These are phyloP conservation scores for Petunia axillaris DNA, from an alignment of 257 asterid genomes.

Conservation along the genomic window DNA sequence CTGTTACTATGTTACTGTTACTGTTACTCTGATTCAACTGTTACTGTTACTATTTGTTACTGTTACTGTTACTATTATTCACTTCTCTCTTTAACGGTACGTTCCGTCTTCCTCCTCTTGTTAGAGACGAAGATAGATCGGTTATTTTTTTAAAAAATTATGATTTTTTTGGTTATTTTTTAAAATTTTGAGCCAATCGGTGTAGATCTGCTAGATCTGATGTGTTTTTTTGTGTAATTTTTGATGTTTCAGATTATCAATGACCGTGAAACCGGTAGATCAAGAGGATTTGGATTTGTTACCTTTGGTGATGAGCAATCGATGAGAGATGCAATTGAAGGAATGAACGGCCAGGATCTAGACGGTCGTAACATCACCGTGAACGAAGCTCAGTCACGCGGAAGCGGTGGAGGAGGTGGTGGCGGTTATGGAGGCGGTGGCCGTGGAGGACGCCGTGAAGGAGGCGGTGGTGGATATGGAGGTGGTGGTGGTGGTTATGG, in stretches of 20 bases:
- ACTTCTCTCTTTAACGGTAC: conserved; percentile 61
- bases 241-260: conserved; percentile 54
- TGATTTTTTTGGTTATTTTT: no score
- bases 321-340: conserved; percentile 76
- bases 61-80: conserved; percentile 41
- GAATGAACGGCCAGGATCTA: conserved; percentile 78
- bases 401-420: conserved; percentile 52
- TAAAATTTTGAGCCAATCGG: no score
- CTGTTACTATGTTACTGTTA: conserved; percentile 49
- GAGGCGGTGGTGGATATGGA: conserved; percentile 24
- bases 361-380: conserved; percentile 92
- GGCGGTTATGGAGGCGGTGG: conserved; percentile 47
- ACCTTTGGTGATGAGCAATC: conserved; percentile 71
- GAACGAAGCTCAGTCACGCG: conserved; percentile 85
- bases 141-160: neutral
- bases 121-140: conserved; percentile 68
- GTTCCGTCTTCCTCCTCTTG: conserved; percentile 72
- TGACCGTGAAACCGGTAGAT: conserved; percentile 93
- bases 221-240: neutral
- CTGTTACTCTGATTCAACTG: conserved; percentile 38
- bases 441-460: conserved; percentile 28
- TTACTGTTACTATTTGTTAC: conserved; percentile 54
- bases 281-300: conserved; percentile 92
- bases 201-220: conserved; percentile 41
- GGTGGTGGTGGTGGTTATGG: conserved; percentile 31